Base-by-base conservation (phyloP, 805 yeast genomes). In the Candida qinlingensis region DNA sequence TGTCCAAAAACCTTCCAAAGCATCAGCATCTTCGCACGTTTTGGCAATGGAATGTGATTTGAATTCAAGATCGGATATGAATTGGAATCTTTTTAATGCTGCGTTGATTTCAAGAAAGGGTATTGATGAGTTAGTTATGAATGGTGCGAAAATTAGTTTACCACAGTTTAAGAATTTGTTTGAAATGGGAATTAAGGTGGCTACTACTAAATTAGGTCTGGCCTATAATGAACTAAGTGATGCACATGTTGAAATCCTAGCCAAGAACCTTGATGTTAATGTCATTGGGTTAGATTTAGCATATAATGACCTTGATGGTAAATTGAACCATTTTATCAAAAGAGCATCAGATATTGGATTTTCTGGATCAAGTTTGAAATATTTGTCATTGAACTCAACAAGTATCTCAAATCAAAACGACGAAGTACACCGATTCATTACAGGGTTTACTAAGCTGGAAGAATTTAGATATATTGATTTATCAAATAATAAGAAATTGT, bases 51-150 rank as follows among this genome's bases (percentile, higher is more conserved):
- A 59, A 42, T 62, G 68, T 49, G 63, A 64, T 41, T 48, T 57
- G 54, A 59, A 61, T 5, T 60, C 68, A 57, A 74, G 97, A 56
- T 72, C 84, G 7, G 88, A 83, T 47, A 79, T 82, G 81, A 91
- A 90, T 63, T 91, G 97, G 97, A 71, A 81, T 11, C 67, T 87
- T 40, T 71, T 92, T 50, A 82, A 83, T 6, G 92, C 90, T 2
- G 80, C 96, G 0, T 63, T 92, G 12, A 77, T 83, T 8, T 79
- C 80, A 6, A 73, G 94, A 54, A 87, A 86, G 38, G 92, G 95
- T 10, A 72, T 91, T 26, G 94, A 85, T 52, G 96, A 88, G 60
- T 69, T 91, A 45, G 76, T 87, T 27, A 65, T 92, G 45, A 85
- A 87, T 30, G 97, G 97, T 45, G 89, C 96, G 53, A 79, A 85